Conservation (phyloP, 2,329 filamentous ascomycete genomes). For the Microdochium bolleyi region DNA sequence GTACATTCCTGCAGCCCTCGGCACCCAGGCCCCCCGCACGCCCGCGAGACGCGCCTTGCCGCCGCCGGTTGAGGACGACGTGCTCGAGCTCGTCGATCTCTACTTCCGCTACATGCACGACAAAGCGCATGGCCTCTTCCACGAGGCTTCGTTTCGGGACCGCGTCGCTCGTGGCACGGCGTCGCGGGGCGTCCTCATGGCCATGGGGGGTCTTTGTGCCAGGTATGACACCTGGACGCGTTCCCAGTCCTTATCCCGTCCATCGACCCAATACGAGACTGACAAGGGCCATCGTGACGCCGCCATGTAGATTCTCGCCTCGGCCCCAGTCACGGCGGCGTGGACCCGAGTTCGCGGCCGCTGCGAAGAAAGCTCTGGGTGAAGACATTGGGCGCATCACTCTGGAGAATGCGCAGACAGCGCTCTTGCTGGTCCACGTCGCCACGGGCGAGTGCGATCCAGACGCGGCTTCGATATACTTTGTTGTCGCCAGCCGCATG, state of each 20-base stretch:
- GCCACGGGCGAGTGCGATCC: conserved; percentile 18
- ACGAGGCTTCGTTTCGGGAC: conserved; percentile 11
- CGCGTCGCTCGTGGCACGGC: conserved; percentile 7
- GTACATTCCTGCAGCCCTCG: background rate
- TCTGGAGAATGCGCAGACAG: conserved; percentile 24
- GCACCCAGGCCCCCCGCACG: no score
- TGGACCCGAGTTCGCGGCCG: conserved; percentile 6
- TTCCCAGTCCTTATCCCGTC: no score
- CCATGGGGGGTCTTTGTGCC: conserved; percentile 13
- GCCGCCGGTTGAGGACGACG: background rate
- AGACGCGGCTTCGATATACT: conserved; percentile 23
- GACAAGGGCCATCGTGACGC: background rate
- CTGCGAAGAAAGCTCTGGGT: conserved; percentile 15
- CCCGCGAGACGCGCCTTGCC: background rate
- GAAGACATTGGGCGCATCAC: conserved; percentile 20
- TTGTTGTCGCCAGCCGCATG: conserved; percentile 26
- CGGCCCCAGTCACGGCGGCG: conserved; percentile 7
- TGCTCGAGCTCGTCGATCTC: conserved; percentile 9
- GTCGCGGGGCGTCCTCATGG: conserved; percentile 9
- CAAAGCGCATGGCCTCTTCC: conserved; percentile 16
- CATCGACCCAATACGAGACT: no score
- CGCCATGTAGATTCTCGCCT: conserved; percentile 8
- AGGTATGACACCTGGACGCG: conserved; percentile 6
- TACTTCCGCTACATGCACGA: conserved; percentile 15
- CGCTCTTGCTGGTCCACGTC: conserved; percentile 22